phyloP scores from a whole-genome alignment of 352 stramenopile species.

The Phytophthora chlamydospora region DNA sequence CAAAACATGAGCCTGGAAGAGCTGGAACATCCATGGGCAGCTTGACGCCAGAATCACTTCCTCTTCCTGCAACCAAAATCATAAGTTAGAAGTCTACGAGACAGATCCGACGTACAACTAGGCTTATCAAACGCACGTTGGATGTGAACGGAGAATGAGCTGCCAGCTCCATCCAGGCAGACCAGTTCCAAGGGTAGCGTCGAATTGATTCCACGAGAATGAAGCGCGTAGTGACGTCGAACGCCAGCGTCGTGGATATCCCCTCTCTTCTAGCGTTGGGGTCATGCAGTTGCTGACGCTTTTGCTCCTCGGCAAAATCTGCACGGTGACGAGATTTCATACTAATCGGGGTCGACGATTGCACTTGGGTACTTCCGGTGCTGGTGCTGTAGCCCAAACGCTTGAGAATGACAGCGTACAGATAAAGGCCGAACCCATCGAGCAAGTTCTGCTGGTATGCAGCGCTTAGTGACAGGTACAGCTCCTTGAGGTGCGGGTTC shows the following conservation, averaged over 20 bases:
- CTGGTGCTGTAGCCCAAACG: constrained; percentile 70
- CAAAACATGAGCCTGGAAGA: constrained; percentile 84
- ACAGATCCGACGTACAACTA: not conserved
- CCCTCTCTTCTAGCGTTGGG: constrained; percentile 5
- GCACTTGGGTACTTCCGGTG: constrained; percentile 43
- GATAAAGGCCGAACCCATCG: constrained; percentile 81
- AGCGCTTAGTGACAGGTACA: constrained; percentile 58
- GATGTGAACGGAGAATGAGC: constrained; percentile 70
- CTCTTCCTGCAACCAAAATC: constrained; percentile 49
- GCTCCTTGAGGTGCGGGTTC: constrained; percentile 79
- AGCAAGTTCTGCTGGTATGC: constrained; percentile 60
- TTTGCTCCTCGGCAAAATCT: constrained; percentile 47
- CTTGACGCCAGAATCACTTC: constrained; percentile 52
- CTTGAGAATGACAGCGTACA: constrained; percentile 79
- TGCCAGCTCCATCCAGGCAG: constrained; percentile 96
- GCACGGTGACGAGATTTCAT: constrained; percentile 40
- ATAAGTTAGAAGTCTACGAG: constrained; percentile 15
- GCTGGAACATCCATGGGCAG: constrained; percentile 82
- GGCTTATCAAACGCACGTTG: constrained; percentile 19
- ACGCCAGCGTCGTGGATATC: constrained; percentile 31
- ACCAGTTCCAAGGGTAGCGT: constrained; percentile 94
- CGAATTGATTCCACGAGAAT: constrained; percentile 78
- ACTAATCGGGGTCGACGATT: constrained; percentile 45
- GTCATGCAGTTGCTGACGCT: constrained; percentile 39
- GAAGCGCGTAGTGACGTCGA: constrained; percentile 64